Percentiles rank a stretch among this genome's conserved stretches.
phyloP scores from a whole-genome alignment of 2,329 filamentous ascomycete species.

The Arthrobotrys conoides region DNA sequence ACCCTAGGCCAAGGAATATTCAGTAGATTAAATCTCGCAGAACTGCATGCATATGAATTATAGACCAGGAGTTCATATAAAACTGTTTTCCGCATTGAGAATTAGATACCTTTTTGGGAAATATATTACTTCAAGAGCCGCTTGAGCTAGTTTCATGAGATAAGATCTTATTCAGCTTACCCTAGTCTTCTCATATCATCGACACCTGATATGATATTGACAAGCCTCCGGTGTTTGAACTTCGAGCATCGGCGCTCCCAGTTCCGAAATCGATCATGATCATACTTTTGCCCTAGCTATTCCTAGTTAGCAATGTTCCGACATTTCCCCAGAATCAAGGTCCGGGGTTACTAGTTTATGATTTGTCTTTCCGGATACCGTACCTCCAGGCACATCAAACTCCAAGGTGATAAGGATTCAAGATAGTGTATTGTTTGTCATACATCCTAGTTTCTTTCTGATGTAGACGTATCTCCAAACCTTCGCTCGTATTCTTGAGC shows the following conservation, averaged over 20 bases:
- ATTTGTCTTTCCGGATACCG: conserved; percentile 3
- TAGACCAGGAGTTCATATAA: neutral
- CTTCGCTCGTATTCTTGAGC: conserved; percentile 11
- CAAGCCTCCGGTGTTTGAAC: neutral
- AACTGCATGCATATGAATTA: neutral
- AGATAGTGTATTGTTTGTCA: neutral
- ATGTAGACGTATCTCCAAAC: conserved; percentile 11
- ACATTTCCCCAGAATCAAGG: conserved; percentile 24
- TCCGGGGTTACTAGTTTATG: neutral
- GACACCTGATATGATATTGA: conserved; percentile 21
- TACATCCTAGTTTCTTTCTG: conserved; percentile 6
- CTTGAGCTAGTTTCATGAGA: conserved; percentile 4
- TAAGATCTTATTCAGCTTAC: neutral
- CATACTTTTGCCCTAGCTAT: neutral
- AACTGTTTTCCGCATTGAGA: conserved; percentile 8
- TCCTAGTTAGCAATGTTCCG: neutral
- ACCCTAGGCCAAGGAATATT: neutral
- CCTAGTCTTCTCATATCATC: conserved; percentile 1
- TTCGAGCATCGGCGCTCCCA: conserved; percentile 8
- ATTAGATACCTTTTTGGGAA: neutral
- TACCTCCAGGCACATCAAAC: neutral
- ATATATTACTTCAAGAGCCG: neutral
- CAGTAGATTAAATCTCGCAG: conserved; percentile 14
- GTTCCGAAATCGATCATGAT: neutral
- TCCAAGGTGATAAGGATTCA: neutral